These are phyloP conservation scores for Mortierella sp. DNA, from an alignment of 371 early-diverging fungal genomes.

Conservation along the genomic window DNA sequence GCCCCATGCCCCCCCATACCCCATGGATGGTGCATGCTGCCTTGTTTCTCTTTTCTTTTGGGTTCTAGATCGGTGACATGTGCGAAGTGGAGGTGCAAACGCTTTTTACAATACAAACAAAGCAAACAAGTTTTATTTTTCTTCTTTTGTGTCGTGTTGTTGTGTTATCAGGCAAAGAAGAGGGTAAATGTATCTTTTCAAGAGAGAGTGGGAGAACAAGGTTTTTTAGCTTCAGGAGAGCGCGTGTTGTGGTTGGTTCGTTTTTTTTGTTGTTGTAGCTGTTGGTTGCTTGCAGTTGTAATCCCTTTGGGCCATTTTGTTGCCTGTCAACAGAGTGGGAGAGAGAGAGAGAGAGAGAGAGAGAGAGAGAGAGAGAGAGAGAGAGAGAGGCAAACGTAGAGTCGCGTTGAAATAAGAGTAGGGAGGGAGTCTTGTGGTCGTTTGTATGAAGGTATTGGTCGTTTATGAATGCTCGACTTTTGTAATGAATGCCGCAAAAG, in stretches of 20 bases:
- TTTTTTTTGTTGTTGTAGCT: neutral
- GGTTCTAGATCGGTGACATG: neutral
- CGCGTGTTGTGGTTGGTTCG: conserved; percentile 6
- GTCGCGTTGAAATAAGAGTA: neutral
- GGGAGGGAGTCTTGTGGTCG: too few species aligned
- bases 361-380: too few species aligned
- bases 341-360: too few species aligned
- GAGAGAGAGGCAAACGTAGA: neutral
- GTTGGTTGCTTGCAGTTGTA: too few species aligned
- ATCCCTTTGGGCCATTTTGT: too few species aligned
- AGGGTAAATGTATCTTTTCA: neutral
- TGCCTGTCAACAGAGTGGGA: too few species aligned
- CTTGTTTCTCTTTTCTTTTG: neutral
- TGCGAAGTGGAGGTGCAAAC: neutral
- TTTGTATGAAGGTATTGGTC: too few species aligned
- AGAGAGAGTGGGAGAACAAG: neutral
- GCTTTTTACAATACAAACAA: neutral
- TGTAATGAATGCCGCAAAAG: neutral
- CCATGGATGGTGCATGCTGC: too few species aligned
- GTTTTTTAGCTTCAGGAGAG: neutral
- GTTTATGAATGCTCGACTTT: too few species aligned
- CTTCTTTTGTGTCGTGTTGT: neutral
- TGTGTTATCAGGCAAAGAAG: too few species aligned
- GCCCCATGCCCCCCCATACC: neutral
- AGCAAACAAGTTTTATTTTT: neutral